phyloP scores from a whole-genome alignment of 768 basidiomycete genomes.

The Phanerochaete sordida region DNA sequence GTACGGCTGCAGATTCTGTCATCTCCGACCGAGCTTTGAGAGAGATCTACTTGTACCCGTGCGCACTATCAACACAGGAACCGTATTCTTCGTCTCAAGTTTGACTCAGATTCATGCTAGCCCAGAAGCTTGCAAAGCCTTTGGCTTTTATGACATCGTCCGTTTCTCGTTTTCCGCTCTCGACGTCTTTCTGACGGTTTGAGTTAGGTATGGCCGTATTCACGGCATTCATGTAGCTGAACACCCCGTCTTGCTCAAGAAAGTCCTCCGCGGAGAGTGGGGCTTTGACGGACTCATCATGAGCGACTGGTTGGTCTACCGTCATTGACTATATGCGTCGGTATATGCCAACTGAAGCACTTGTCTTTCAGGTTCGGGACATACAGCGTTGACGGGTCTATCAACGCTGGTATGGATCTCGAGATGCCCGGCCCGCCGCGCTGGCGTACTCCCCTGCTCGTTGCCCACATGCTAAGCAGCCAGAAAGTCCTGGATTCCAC shows the following conservation, averaged over 20 bases:
- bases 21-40: conserved; percentile 64
- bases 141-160: conserved; percentile 69
- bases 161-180: conserved; percentile 4
- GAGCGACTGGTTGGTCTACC: conserved; percentile 39
- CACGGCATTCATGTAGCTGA: conserved; percentile 43
- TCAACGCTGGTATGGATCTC: conserved; percentile 47
- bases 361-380: conserved; percentile 33
- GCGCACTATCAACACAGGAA: conserved; percentile 20
- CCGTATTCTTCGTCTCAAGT: not conserved
- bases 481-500: conserved; percentile 48
- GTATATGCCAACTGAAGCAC: not conserved
- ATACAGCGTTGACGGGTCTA: conserved; percentile 36
- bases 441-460: conserved; percentile 35
- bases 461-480: conserved; percentile 37
- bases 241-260: conserved; percentile 36
- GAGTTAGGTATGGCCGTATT: conserved; percentile 38
- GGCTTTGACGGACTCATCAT: conserved; percentile 44
- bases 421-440: conserved; percentile 45
- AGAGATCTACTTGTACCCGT: conserved; percentile 73
- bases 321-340: not conserved
- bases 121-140: conserved; percentile 58
- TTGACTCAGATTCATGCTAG: conserved; percentile 57
- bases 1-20: conserved; percentile 59
- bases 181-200: conserved; percentile 13
- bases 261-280: conserved; percentile 48